phyloP scores from a whole-genome alignment of 805 yeast species.

The Metschnikowia cerradonensis region DNA sequence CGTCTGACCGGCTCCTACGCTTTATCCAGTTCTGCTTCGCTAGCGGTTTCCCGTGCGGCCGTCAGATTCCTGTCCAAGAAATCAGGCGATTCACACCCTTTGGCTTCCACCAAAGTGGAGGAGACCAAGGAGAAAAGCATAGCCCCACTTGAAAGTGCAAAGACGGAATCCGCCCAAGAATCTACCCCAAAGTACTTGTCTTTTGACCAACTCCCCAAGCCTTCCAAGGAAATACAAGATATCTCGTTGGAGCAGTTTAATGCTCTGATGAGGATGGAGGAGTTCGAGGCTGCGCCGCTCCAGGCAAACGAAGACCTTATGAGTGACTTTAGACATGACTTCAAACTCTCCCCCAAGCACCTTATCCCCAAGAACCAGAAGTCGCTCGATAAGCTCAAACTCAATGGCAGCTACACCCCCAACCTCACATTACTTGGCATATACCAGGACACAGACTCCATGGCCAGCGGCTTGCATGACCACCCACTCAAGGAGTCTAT shows the following conservation, averaged over 20 bases:
- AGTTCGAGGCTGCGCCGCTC: slow-evolving; percentile 1
- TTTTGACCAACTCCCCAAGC: slow-evolving; percentile 31
- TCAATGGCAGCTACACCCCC: slow-evolving; percentile 5
- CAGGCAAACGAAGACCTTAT: slow-evolving; percentile 5
- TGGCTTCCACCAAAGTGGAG: slow-evolving; percentile 1
- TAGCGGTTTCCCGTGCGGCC: slow-evolving; percentile 2
- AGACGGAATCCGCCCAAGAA: neutral
- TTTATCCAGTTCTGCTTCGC: neutral
- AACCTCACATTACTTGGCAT: slow-evolving; percentile 12
- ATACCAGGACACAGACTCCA: slow-evolving; percentile 8
- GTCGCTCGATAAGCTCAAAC: slow-evolving; percentile 4
- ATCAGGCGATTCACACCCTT: slow-evolving; percentile 7
- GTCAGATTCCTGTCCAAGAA: slow-evolving; percentile 16
- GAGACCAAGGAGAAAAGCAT: slow-evolving; percentile 5
- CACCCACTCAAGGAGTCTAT: slow-evolving; percentile 38
- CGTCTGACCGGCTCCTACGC: neutral
- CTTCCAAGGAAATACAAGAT: slow-evolving; percentile 18
- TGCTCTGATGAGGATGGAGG: slow-evolving; percentile 14
- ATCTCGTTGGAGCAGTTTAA: slow-evolving; percentile 14
- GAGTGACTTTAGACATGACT: slow-evolving; percentile 10
- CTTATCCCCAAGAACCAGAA: slow-evolving; percentile 3
- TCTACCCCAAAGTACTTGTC: slow-evolving; percentile 21
- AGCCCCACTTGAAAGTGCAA: neutral
- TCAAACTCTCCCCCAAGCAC: slow-evolving; percentile 8
- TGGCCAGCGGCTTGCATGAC: slow-evolving; percentile 27